These are phyloP conservation scores for Globisporangium canariense DNA, from an alignment of 352 stramenopile genomes.

Conservation along the genomic window DNA sequence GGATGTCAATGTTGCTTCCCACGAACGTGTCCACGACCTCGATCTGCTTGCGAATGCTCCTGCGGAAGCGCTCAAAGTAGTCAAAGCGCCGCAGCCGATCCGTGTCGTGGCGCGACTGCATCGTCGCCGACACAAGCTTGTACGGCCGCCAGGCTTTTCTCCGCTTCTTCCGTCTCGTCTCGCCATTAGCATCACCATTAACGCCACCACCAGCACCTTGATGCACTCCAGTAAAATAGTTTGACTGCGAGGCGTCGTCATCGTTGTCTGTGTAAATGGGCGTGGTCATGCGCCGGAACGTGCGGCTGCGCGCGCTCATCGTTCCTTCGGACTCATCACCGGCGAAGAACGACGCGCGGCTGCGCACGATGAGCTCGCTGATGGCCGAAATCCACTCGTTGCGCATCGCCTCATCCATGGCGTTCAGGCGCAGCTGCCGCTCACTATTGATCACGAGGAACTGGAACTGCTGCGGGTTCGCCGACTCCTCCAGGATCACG, in stretches of 20 bases:
- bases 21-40: slow-evolving; percentile 42
- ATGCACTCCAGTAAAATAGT: neutral
- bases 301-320: slow-evolving; percentile 39
- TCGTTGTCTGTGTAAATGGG: slow-evolving; percentile 41
- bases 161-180: slow-evolving; percentile 20
- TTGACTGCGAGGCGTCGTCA: slow-evolving; percentile 36
- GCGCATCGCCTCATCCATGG: slow-evolving; percentile 51
- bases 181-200: neutral
- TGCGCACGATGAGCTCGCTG: slow-evolving; percentile 79
- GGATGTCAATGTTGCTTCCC: slow-evolving; percentile 54
- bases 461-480: slow-evolving; percentile 71
- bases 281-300: slow-evolving; percentile 37
- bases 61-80: slow-evolving; percentile 51
- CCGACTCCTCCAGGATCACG: slow-evolving; percentile 51
- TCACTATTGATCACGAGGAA: slow-evolving; percentile 79
- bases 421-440: slow-evolving; percentile 68
- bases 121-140: slow-evolving; percentile 72
- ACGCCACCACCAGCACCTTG: slow-evolving; percentile 20
- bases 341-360: slow-evolving; percentile 68
- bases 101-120: slow-evolving; percentile 51
- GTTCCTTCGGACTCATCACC: slow-evolving; percentile 66
- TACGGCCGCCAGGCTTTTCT: slow-evolving; percentile 63
- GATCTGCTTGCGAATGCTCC: slow-evolving; percentile 39
- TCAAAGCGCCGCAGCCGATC: slow-evolving; percentile 39
- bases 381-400: slow-evolving; percentile 71